A percentile compares a stretch with the other conserved stretches of the same genome.
These are phyloP conservation scores for Fusarium sp. DNA, from an alignment of 2,329 filamentous ascomycete species.

Conservation along the genomic window DNA sequence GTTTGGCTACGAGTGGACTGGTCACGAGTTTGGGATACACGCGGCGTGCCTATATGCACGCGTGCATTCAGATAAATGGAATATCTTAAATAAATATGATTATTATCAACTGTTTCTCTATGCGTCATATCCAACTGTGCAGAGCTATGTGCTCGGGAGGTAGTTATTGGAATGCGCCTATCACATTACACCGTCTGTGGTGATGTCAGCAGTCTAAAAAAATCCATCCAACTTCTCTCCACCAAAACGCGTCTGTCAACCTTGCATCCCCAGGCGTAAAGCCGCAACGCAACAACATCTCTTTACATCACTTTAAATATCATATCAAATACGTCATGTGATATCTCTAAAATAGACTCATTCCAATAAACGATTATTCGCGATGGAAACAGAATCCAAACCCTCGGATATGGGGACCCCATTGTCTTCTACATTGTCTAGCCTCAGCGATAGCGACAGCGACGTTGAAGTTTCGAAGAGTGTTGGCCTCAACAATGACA, in stretches of 20 bases:
- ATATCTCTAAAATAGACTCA: slow-evolving; percentile 14
- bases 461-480: slow-evolving; percentile 49
- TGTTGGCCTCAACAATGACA: slow-evolving; percentile 51
- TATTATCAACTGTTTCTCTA: not conserved
- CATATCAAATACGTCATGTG: slow-evolving; percentile 38
- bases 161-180: slow-evolving; percentile 15
- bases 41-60: slow-evolving; percentile 1
- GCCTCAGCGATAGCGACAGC: slow-evolving; percentile 50
- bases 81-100: slow-evolving; percentile 2
- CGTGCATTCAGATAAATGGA: slow-evolving; percentile 16
- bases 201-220: slow-evolving; percentile 47
- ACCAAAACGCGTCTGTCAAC: slow-evolving; percentile 45
- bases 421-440: slow-evolving; percentile 49
- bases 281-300: slow-evolving; percentile 15
- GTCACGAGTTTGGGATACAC: not conserved
- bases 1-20: slow-evolving; percentile 17
- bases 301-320: slow-evolving; percentile 11
- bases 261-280: slow-evolving; percentile 32
- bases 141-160: not conserved
- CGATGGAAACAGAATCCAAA: slow-evolving; percentile 51
- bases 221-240: slow-evolving; percentile 25
- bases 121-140: not conserved
- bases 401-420: slow-evolving; percentile 53
- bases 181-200: slow-evolving; percentile 27
- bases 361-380: slow-evolving; percentile 26